Conservation (phyloP, 1,284 basidiomycete species). For the Laetiporus sulphureus region DNA sequence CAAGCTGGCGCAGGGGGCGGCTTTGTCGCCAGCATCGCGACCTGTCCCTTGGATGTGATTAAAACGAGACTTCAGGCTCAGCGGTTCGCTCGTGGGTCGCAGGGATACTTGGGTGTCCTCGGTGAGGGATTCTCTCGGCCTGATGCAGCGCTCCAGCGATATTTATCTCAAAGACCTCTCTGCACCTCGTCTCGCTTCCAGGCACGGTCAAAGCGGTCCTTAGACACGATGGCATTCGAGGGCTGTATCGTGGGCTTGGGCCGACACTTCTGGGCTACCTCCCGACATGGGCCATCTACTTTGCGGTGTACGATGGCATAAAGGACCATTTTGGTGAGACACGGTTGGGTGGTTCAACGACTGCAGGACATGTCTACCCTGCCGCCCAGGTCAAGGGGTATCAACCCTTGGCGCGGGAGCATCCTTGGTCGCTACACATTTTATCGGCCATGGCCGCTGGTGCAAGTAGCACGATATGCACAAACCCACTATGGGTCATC, state of each 20-base stretch:
- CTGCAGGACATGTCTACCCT: slow-evolving; percentile 49
- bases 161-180: no score
- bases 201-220: slow-evolving; percentile 71
- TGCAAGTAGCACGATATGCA: slow-evolving; percentile 83
- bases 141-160: slow-evolving; percentile 12
- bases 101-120: slow-evolving; percentile 70
- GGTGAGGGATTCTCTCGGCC: slow-evolving; percentile 40
- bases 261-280: slow-evolving; percentile 95
- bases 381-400: slow-evolving; percentile 80
- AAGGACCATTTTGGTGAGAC: slow-evolving; percentile 74
- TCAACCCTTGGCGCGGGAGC: slow-evolving; percentile 68
- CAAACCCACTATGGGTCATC: slow-evolving; percentile 95
- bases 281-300: slow-evolving; percentile 97
- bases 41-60: slow-evolving; percentile 95
- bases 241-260: slow-evolving; percentile 89
- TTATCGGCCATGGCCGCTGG: slow-evolving; percentile 91
- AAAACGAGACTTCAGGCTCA: slow-evolving; percentile 97
- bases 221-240: slow-evolving; percentile 71
- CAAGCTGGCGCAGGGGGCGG: slow-evolving; percentile 82
- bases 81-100: slow-evolving; percentile 54
- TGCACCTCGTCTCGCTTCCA: slow-evolving; percentile 28
- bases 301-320: slow-evolving; percentile 93
- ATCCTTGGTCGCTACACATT: slow-evolving; percentile 81
- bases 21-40: slow-evolving; percentile 88
- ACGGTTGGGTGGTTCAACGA: slow-evolving; percentile 36